Evolutionary conservation across 1,284 basidiomycete species (phyloP).

Genomic region (Sphaerobolus stellatus): DNA sequence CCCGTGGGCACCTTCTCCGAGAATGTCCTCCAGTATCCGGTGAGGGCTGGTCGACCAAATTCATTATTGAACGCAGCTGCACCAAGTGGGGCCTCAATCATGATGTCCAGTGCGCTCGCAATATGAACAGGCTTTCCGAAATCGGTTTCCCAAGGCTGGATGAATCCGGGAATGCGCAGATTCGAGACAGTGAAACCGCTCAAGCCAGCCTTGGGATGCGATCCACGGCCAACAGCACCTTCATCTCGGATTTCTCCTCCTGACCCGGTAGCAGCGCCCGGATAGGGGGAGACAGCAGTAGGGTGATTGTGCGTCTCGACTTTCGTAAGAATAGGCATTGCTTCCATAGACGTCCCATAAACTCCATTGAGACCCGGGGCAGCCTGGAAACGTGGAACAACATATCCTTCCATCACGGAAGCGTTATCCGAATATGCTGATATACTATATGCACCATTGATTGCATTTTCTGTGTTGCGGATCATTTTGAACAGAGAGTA

Average conservation of each 20-base stretch:
- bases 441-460: conserved; percentile 76
- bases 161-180: conserved; percentile 83
- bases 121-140: conserved; percentile 92
- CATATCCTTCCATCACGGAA: conserved; percentile 84
- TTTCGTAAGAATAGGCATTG: conserved; percentile 93
- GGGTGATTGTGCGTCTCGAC: conserved; percentile 99
- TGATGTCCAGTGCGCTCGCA: conserved; percentile 92
- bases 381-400: conserved; percentile 71
- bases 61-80: conserved; percentile 98
- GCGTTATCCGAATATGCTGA: conserved; percentile 99
- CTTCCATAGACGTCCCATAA: conserved; percentile 63
- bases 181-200: conserved; percentile 96
- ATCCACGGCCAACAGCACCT: conserved; percentile 92
- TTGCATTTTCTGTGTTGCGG: conserved; percentile 84
- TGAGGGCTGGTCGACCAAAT: conserved; percentile 88
- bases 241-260: conserved; percentile 99
- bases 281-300: conserved; percentile 96
- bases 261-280: conserved; percentile 96
- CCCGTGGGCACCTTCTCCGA: conserved; percentile 64
- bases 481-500: conserved; percentile 97
- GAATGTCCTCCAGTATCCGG: conserved; percentile 90
- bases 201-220: conserved; percentile 95
- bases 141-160: conserved; percentile 90
- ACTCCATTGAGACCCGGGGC: conserved; percentile 38
- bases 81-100: conserved; percentile 94